A percentile compares a stretch with the other conserved stretches of the same genome.
Conservation (phyloP, 148 eudicot genomes). For the Camellia granthamiana region DNA sequence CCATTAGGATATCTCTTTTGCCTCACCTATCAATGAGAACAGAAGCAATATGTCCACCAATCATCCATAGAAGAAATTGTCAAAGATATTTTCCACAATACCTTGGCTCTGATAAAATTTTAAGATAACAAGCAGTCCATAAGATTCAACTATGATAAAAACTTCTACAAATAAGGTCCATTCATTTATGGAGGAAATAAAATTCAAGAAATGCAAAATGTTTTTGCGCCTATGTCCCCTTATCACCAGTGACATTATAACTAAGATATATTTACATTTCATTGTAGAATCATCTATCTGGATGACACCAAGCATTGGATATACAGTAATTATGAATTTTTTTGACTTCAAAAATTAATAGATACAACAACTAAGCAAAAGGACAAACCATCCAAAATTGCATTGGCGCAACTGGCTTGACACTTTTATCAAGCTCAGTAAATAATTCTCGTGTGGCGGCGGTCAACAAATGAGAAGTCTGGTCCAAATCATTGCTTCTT, state of each 20-base stretch:
- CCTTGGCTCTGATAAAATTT: too few species aligned
- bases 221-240: neutral
- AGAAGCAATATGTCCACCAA: too few species aligned
- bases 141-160: too few species aligned
- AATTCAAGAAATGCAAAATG: neutral
- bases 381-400: constrained; percentile 83
- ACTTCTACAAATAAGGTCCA: too few species aligned
- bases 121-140: too few species aligned
- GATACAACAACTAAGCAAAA: neutral
- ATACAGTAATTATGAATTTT: neutral
- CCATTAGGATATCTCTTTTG: neutral
- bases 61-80: too few species aligned
- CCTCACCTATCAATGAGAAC: neutral
- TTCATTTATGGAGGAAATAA: too few species aligned
- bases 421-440: constrained; percentile 84
- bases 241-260: neutral
- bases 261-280: neutral
- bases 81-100: too few species aligned
- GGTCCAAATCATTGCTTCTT: constrained; percentile 73
- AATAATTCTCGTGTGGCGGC: constrained; percentile 88
- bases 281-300: neutral
- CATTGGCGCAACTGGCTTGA: constrained; percentile 91
- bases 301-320: neutral
- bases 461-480: constrained; percentile 82
- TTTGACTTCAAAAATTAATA: neutral